Evolutionary conservation across 2,329 filamentous ascomycete species (phyloP).

Genomic region (Apiospora koreana): DNA sequence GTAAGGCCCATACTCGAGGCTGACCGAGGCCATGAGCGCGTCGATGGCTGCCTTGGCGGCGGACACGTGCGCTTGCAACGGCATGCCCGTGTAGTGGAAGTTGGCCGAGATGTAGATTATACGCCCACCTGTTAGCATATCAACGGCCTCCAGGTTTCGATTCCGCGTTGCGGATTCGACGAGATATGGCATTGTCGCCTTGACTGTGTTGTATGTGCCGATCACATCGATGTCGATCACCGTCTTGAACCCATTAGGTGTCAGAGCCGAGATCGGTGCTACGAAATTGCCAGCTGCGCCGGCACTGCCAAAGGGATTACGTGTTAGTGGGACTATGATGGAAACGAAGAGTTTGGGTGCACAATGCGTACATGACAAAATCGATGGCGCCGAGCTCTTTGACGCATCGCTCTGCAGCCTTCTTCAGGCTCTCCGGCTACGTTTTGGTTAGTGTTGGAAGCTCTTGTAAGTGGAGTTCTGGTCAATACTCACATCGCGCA

Average conservation of each 20-base stretch:
- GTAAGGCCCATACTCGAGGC: slow-evolving; percentile 86
- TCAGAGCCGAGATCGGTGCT: slow-evolving; percentile 78
- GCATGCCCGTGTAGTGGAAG: slow-evolving; percentile 85
- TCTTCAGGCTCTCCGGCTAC: slow-evolving; percentile 63
- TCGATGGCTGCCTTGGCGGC: slow-evolving; percentile 93
- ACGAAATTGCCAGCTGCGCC: slow-evolving; percentile 97
- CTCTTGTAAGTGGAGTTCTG: background rate
- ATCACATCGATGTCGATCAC: slow-evolving; percentile 97
- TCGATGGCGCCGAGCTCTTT: slow-evolving; percentile 86
- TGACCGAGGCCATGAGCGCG: slow-evolving; percentile 74
- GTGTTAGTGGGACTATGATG: background rate
- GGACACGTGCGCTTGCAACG: slow-evolving; percentile 85
- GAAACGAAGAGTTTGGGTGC: slow-evolving; percentile 9
- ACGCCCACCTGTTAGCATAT: slow-evolving; percentile 73
- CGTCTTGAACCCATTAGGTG: slow-evolving; percentile 86
- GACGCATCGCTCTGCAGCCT: slow-evolving; percentile 77
- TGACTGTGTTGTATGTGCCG: slow-evolving; percentile 92
- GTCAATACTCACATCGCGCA: slow-evolving; percentile 61
- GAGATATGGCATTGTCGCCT: slow-evolving; percentile 84
- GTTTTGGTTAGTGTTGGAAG: background rate
- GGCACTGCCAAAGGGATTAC: slow-evolving; percentile 54
- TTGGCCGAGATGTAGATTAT: slow-evolving; percentile 90
- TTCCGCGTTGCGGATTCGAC: slow-evolving; percentile 70
- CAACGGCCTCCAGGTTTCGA: slow-evolving; percentile 52
- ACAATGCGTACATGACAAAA: slow-evolving; percentile 75